These are phyloP conservation scores for Lichenothelia convexa DNA, from an alignment of 495 filamentous ascomycete species.

Conservation along the genomic window DNA sequence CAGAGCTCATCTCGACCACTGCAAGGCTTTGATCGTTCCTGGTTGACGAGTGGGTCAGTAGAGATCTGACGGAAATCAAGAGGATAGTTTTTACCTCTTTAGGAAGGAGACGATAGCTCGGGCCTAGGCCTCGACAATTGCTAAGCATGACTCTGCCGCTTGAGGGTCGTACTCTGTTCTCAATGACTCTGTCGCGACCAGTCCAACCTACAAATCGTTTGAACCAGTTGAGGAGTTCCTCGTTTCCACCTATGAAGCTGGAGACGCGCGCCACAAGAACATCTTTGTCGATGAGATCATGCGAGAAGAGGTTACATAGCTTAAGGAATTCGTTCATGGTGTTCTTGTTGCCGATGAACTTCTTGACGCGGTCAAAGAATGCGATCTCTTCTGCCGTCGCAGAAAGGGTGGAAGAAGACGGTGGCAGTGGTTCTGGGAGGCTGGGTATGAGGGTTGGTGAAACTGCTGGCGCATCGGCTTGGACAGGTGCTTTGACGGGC, in stretches of 20 bases:
- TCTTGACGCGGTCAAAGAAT: slow-evolving; percentile 94
- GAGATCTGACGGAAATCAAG: not conserved
- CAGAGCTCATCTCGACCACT: slow-evolving; percentile 90
- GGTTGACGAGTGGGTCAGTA: not conserved
- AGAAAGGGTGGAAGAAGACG: slow-evolving; percentile 43
- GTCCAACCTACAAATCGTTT: slow-evolving; percentile 58
- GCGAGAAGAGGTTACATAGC: slow-evolving; percentile 80
- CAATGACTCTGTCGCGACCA: slow-evolving; percentile 52
- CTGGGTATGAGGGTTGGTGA: slow-evolving; percentile 76
- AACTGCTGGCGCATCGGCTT: slow-evolving; percentile 48
- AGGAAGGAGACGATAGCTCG: slow-evolving; percentile 84
- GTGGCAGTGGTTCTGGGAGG: slow-evolving; percentile 68
- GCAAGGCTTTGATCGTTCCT: slow-evolving; percentile 72
- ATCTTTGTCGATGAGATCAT: slow-evolving; percentile 71
- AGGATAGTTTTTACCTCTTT: slow-evolving; percentile 37
- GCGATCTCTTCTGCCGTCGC: slow-evolving; percentile 58
- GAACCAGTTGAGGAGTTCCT: slow-evolving; percentile 73
- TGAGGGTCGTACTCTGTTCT: slow-evolving; percentile 55
- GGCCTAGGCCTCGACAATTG: slow-evolving; percentile 82
- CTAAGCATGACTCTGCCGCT: slow-evolving; percentile 65
- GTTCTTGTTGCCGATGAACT: slow-evolving; percentile 80
- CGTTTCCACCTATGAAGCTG: slow-evolving; percentile 72
- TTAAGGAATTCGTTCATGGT: slow-evolving; percentile 90
- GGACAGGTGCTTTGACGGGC: slow-evolving; percentile 37
- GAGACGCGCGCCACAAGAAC: slow-evolving; percentile 63